Percentiles rank a stretch among this genome's conserved stretches.
Conservation (phyloP, 306 rosid genomes). For the apple (Malus domestica) region DNA sequence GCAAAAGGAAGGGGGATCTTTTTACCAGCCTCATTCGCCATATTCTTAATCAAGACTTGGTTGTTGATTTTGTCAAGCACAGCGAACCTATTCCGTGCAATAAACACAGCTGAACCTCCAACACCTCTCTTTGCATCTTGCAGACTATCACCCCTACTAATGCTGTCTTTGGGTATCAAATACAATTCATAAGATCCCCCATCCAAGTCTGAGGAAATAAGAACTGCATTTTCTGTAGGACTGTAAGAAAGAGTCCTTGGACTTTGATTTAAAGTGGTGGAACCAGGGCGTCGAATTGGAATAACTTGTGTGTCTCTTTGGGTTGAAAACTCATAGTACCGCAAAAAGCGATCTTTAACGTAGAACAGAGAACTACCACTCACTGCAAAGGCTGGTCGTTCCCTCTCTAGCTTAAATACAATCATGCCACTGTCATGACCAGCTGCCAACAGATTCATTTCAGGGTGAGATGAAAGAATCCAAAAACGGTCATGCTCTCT, state of each 20-base stretch:
- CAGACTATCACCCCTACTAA: conserved; percentile 59
- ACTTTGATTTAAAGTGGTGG: conserved; percentile 66
- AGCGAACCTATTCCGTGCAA: conserved; percentile 85
- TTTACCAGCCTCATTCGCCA: conserved; percentile 69
- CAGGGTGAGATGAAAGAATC: conserved; percentile 96
- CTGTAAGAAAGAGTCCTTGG: conserved; percentile 84
- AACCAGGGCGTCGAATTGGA: conserved; percentile 82
- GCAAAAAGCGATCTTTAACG: conserved; percentile 75
- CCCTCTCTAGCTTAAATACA: conserved; percentile 91
- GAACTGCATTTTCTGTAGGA: conserved; percentile 81
- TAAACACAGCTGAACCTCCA: conserved; percentile 94
- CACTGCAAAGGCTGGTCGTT: conserved; percentile 77
- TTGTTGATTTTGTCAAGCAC: conserved; percentile 81
- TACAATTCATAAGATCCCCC: conserved; percentile 90
- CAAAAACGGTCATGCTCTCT: conserved; percentile 95
- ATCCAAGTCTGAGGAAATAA: conserved; percentile 79
- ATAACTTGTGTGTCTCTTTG: conserved; percentile 77
- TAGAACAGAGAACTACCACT: conserved; percentile 80
- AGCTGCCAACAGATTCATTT: conserved; percentile 94
- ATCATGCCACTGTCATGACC: conserved; percentile 98
- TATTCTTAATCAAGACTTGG: conserved; percentile 57
- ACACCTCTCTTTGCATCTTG: conserved; percentile 85
- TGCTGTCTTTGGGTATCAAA: conserved; percentile 68
- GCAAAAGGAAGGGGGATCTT: conserved; percentile 62
- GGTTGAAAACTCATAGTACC: conserved; percentile 70